Evolutionary conservation across 129 eudicot genomes (phyloP), one percentile per base, ranked within the genome.

Genomic region (Calendula officinalis): DNA sequence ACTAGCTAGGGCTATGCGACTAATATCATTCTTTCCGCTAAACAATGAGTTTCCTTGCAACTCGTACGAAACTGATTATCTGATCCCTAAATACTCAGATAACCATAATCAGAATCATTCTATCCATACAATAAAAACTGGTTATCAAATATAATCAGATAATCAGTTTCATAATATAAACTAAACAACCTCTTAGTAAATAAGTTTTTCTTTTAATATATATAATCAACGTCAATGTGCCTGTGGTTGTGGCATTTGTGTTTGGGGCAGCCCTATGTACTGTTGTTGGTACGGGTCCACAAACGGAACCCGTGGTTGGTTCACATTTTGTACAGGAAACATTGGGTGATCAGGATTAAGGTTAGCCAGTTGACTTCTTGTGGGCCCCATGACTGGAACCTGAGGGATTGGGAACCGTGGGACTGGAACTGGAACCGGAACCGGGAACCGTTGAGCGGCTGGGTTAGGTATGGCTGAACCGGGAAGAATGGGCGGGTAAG

Each of bases 281-380:
- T 88, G 92, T 22, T 22, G 30, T 61, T 84, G 96, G 66, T 88
- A 88, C 17, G 87, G 84, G 69, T 84, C 82, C 7, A 69, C 36
- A 71, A 82, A 68, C 7, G 77, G 77, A 49, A 65, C 43, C 35
- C 59, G 76, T 67, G 76, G 75, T 58, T 83, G 83, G 75, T 77
- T 82, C 2, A 79, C 52, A 41, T 69, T 79, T 59, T 78, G 81
- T 5, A 72, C 14, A 14, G 69, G 76, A 48, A 56, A 59, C 8
- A 78, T 68, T 10, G 76, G 80, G 62, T 33, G 71, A 5, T 3
- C 30, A 22, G 30, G 30, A 22, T 22, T 22, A 22, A 33, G 77
- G 64, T 57, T 77, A 62, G 75, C 38, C 33, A 74, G 48, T 68
- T 73, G 81, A 13, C 66, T 67, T 76, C 83, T 67, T 46, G 81